A percentile compares a stretch with the other conserved stretches of the same genome.
These are phyloP conservation scores for Colletotrichum lini DNA, from an alignment of 2,329 filamentous ascomycete genomes.

Conservation along the genomic window DNA sequence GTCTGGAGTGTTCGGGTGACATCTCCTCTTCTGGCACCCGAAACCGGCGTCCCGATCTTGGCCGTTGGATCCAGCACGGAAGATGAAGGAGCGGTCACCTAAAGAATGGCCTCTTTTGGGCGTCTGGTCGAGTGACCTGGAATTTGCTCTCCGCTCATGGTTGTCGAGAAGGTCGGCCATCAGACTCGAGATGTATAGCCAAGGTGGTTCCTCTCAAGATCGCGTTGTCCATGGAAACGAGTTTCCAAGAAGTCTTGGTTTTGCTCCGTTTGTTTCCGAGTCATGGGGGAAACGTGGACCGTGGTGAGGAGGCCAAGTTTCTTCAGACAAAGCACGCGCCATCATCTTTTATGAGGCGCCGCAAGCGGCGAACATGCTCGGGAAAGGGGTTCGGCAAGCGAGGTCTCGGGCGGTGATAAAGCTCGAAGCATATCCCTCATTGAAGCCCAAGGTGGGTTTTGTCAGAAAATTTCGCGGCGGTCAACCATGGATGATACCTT, in stretches of 20 bases:
- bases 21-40: slow-evolving; percentile 24
- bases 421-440: slow-evolving; percentile 19
- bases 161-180: background rate
- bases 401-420: slow-evolving; percentile 28
- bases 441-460: slow-evolving; percentile 34
- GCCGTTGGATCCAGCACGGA: background rate
- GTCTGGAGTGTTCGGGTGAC: background rate
- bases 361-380: slow-evolving; percentile 16
- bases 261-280: background rate
- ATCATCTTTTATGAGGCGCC: background rate
- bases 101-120: background rate
- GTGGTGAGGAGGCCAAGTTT: background rate
- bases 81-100: slow-evolving; percentile 18
- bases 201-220: no score
- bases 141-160: background rate
- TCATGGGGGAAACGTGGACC: background rate
- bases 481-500: slow-evolving; percentile 27
- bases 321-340: background rate
- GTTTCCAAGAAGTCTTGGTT: background rate
- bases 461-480: slow-evolving; percentile 22
- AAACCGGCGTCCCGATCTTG: slow-evolving; percentile 8
- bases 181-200: no score
- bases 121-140: background rate
- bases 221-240: background rate
- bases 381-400: slow-evolving; percentile 19